phyloP scores from a whole-genome alignment of 1,284 basidiomycete species.

The Cutaneotrichosporon sp. region DNA sequence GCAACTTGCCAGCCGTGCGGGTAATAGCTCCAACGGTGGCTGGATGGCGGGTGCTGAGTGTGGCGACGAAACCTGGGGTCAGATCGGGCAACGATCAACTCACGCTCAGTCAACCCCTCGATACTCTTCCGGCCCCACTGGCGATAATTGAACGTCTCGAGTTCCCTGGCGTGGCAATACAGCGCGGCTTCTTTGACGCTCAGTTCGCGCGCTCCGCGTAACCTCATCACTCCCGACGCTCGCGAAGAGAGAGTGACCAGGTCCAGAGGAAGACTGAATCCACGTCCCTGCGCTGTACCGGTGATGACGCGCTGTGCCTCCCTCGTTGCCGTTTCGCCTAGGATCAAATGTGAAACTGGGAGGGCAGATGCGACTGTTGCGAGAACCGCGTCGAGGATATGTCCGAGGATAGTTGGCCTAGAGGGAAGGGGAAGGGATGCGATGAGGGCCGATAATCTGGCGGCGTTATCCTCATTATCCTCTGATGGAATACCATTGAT shows the following conservation, averaged over 20 bases:
- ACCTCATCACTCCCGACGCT: constrained; percentile 56
- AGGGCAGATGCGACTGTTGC: constrained; percentile 63
- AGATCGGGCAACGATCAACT: constrained; percentile 18
- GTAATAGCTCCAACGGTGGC: constrained; percentile 85
- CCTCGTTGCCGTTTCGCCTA: constrained; percentile 78
- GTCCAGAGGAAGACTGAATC: constrained; percentile 71
- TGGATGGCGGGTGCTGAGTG: constrained; percentile 77
- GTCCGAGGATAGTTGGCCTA: constrained; percentile 64
- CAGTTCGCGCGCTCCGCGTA: constrained; percentile 72
- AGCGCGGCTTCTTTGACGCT: constrained; percentile 70
- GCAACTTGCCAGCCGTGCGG: constrained; percentile 76
- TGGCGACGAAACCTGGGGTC: constrained; percentile 71
- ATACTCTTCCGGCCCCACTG: constrained; percentile 64
- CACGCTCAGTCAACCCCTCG: constrained; percentile 71
- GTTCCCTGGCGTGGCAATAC: constrained; percentile 36
- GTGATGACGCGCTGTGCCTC: constrained; percentile 74
- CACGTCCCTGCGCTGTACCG: constrained; percentile 73
- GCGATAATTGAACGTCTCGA: constrained; percentile 67
- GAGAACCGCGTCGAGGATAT: constrained; percentile 69
- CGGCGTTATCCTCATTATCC: constrained; percentile 43
- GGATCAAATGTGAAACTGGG: constrained; percentile 68
- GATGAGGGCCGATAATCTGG: constrained; percentile 63
- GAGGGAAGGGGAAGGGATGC: constrained; percentile 73
- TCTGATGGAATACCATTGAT: background rate
- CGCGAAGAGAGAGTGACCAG: constrained; percentile 56